Evolutionary conservation across 1,139 yeast species (phyloP).

Genomic region (Diutina neorugosa): DNA sequence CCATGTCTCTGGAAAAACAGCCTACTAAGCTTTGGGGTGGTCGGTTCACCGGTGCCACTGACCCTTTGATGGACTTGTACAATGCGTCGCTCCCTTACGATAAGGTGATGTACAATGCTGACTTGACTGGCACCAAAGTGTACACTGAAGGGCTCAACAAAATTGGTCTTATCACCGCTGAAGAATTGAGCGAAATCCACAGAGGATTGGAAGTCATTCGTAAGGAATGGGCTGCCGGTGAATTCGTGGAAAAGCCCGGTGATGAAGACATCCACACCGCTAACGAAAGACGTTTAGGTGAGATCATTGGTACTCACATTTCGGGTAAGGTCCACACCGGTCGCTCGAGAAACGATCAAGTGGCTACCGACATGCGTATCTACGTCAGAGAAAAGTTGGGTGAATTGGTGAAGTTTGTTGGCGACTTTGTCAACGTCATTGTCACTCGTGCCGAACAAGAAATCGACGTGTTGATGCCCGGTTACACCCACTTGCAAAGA

Average conservation of each 20-base stretch:
- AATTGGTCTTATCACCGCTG: slow-evolving; percentile 56
- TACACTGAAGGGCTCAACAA: slow-evolving; percentile 81
- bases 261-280: slow-evolving; percentile 99
- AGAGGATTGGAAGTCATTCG: slow-evolving; percentile 61
- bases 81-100: slow-evolving; percentile 96
- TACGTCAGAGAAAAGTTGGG: slow-evolving; percentile 73
- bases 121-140: slow-evolving; percentile 84
- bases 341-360: slow-evolving; percentile 96
- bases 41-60: slow-evolving; percentile 93
- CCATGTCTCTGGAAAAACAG: neutral
- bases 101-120: slow-evolving; percentile 88
- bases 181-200: slow-evolving; percentile 72
- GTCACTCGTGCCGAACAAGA: slow-evolving; percentile 70
- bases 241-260: slow-evolving; percentile 74
- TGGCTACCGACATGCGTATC: slow-evolving; percentile 94
- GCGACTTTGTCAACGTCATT: slow-evolving; percentile 52
- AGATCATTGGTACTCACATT: slow-evolving; percentile 81
- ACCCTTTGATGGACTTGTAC: slow-evolving; percentile 93
- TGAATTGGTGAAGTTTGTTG: slow-evolving; percentile 45
- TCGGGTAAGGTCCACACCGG: slow-evolving; percentile 99
- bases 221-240: slow-evolving; percentile 68
- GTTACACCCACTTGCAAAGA: slow-evolving; percentile 95
- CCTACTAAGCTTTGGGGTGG: slow-evolving; percentile 74
- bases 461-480: slow-evolving; percentile 93
- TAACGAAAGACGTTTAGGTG: slow-evolving; percentile 94